phyloP scores from a whole-genome alignment of 2,329 filamentous ascomycete species.

The Curvularia sp. region DNA sequence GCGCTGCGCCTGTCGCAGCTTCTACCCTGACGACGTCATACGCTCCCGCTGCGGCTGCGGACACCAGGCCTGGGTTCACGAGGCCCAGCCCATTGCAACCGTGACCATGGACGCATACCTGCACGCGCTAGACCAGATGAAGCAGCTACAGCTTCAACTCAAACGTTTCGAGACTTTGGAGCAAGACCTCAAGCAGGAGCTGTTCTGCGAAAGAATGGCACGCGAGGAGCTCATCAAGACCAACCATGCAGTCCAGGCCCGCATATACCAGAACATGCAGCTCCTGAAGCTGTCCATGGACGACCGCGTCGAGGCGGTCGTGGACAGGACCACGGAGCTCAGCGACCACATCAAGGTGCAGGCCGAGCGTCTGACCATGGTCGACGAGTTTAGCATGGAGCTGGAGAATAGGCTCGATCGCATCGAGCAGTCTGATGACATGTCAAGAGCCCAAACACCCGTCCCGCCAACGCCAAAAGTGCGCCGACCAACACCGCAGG shows the following conservation, averaged over 20 bases:
- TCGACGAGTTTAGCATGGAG: slow-evolving; percentile 53
- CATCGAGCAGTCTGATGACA: slow-evolving; percentile 37
- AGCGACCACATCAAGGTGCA: slow-evolving; percentile 50
- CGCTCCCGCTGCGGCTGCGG: slow-evolving; percentile 56
- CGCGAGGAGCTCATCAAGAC: slow-evolving; percentile 46
- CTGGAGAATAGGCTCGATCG: slow-evolving; percentile 49
- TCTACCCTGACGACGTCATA: slow-evolving; percentile 49
- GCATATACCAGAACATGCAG: slow-evolving; percentile 51
- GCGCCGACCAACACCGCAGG: slow-evolving; percentile 29
- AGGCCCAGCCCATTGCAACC: slow-evolving; percentile 43
- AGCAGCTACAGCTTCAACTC: slow-evolving; percentile 45
- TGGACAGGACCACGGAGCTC: slow-evolving; percentile 50
- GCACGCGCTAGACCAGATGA: slow-evolving; percentile 48
- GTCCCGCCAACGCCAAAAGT: slow-evolving; percentile 40
- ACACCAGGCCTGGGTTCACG: slow-evolving; percentile 58
- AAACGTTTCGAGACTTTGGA: slow-evolving; percentile 45
- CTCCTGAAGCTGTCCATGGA: slow-evolving; percentile 50
- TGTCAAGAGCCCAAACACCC: slow-evolving; percentile 43
- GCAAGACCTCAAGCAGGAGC: slow-evolving; percentile 48
- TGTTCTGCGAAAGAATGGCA: slow-evolving; percentile 45
- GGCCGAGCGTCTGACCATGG: slow-evolving; percentile 44
- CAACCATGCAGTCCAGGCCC: slow-evolving; percentile 45
- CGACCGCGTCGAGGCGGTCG: slow-evolving; percentile 52
- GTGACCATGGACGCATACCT: slow-evolving; percentile 50
- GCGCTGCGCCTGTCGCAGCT: slow-evolving; percentile 56